Base-by-base conservation (phyloP, 257 asterid genomes). In the Lycium ferocissimum region DNA sequence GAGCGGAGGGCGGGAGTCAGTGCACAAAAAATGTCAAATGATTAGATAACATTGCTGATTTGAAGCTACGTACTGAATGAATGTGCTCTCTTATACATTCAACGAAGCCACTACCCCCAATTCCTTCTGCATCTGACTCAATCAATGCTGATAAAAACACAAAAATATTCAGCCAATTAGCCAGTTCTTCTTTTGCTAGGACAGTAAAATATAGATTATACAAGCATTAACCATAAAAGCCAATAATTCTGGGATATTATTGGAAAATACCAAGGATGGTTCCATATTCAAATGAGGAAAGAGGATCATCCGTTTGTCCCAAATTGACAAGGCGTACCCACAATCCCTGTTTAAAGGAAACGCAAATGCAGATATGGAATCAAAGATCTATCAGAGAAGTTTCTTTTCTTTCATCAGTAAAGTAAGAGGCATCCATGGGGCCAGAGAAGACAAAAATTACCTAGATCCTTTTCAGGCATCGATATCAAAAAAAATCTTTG, bases 71-170 rank as follows among this genome's bases (percentile, higher is more conserved):
- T 88, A 95, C 98, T 80, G 98, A 93, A 91, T 93, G 93, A 89
- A 96, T 96, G 90, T 94, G 97, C 91, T 96, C 99, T 82, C 95
- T 90, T 88, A 96, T 93, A 87, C 99, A 96, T 90, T 96, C 99
- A 85, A 96, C 93, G 86, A 96, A 96, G 82, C 99, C 99, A 91
- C 98, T 95, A 69, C 98, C 99, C 56, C 98, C 99, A 90, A 94
- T 96, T 81, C 99, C 99, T 90, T 94, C 99, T 82, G 98, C 98
- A 89, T 95, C 99, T 43, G 98, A 94, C 91, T 94, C 99, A 43
- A 95, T 94, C 84, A 95, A 89, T 89, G 97, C 99, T 93, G 95
- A 73, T 38, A 87, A 81, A 83, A 80, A 70, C 85, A 79, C 71
- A 63, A 80, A 87, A 80, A 87, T 85, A 87, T 67, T 76, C 81